Base-by-base conservation (phyloP, 345 rosid genomes). In the Hevea brasiliensis region DNA sequence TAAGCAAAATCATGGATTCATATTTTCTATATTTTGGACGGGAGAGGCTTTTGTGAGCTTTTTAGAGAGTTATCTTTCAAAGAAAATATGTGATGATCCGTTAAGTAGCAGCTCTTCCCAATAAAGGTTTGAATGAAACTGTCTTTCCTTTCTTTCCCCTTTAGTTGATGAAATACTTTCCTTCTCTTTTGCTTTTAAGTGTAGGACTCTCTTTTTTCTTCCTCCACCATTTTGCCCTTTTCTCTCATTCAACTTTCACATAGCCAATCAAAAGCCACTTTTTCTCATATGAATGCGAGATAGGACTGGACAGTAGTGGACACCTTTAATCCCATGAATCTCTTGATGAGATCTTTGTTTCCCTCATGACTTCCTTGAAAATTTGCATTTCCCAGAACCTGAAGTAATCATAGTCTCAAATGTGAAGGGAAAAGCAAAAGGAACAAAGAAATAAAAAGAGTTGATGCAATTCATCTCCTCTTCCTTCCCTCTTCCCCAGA, bases 271-370 rank as follows among this genome's bases (percentile, higher is more conserved):
- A 76, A 80, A 85, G 69, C 53, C 68, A 60, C 78, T 69, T 70
- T 72, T 74, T 29, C 37, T 32, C 37, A 44, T 18, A 42, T 26
- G 10, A 61, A 70, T 68, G 45, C 72, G 53, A 67, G 79, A 75
- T 61, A 62, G 72, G 84, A 77, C 73, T 62, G 45, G 77, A 75
- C 77, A 74, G 73, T 75, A 71, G 20, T 55, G 47, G 75, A 75
- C 72, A 70, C 37, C 79, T 82, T 80, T 70, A 77, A 74, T 77
- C 82, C 85, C 79, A 79, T 74, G 82, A 79, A 74, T 79, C 87
- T 77, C 73, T 76, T 68, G 53, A 74, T 70, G 58, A 59, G 80
- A 70, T 72, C 70, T 70, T 77, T 67, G 71, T 63, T 77, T 74
- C 60, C 71, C 12, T 3, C 15, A 11, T 59, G 8, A 65, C 37